Conservation (phyloP, 2,329 filamentous ascomycete genomes). For the Parasarocladium wereldwijsianum region DNA sequence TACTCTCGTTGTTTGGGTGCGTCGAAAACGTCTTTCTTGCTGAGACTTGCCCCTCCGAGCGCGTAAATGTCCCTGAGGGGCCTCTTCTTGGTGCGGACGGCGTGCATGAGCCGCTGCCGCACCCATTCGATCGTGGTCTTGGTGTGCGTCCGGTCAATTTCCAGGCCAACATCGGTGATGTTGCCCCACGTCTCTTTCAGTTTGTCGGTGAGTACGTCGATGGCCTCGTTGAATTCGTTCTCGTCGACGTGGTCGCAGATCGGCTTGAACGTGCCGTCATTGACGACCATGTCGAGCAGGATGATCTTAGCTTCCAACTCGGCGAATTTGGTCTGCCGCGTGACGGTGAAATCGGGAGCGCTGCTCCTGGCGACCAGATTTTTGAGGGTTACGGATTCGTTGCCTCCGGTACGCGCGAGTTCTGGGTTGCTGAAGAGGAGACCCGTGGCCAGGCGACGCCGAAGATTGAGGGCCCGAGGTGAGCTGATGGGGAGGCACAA, state of each 20-base stretch:
- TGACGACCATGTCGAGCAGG: conserved; percentile 63
- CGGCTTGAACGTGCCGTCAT: conserved; percentile 32
- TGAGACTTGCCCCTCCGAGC: conserved; percentile 7
- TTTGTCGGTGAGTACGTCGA: conserved; percentile 50
- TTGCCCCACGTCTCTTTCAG: conserved; percentile 43
- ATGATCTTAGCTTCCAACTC: conserved; percentile 49
- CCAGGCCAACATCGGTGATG: conserved; percentile 63
- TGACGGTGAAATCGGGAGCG: conserved; percentile 34
- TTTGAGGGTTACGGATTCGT: conserved; percentile 26
- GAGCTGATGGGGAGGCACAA: conserved; percentile 40
- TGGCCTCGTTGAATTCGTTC: conserved; percentile 48
- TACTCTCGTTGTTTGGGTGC: conserved; percentile 30
- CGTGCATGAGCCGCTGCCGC: conserved; percentile 56
- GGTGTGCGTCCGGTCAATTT: conserved; percentile 57
- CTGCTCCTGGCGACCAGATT: conserved; percentile 30
- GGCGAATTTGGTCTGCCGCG: conserved; percentile 48
- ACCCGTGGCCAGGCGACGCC: conserved; percentile 49
- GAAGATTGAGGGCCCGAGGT: conserved; percentile 39
- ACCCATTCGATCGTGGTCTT: conserved; percentile 64
- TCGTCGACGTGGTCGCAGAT: conserved; percentile 9
- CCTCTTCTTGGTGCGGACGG: conserved; percentile 49
- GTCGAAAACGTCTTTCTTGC: conserved; percentile 20
- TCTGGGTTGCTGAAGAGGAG: conserved; percentile 41
- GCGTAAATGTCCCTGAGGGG: conserved; percentile 39
- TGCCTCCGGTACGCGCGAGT: conserved; percentile 24